phyloP scores from a whole-genome alignment of 352 stramenopile genomes.

The Stramenopiles sp. region DNA sequence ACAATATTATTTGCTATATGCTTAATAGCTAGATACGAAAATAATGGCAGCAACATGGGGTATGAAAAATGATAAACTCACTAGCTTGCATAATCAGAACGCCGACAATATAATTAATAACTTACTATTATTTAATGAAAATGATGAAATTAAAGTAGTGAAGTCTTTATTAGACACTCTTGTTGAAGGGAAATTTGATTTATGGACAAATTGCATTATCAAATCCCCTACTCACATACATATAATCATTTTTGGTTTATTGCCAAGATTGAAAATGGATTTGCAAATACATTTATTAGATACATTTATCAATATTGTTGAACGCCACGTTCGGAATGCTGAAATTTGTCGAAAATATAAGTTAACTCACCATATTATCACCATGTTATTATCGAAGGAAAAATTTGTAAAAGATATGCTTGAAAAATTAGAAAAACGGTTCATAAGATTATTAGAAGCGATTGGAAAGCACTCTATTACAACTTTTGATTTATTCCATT shows the following conservation, averaged over 20 bases:
- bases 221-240: background rate
- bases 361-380: background rate
- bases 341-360: background rate
- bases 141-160: background rate
- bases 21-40: too few relatives aligned
- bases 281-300: background rate
- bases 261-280: background rate
- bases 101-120: background rate
- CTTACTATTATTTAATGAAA: background rate
- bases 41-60: too few relatives aligned
- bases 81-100: background rate
- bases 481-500: background rate
- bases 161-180: background rate
- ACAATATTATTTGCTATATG: too few relatives aligned
- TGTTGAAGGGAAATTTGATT: background rate
- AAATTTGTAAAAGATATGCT: background rate
- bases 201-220: background rate
- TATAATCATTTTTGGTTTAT: background rate
- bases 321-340: background rate
- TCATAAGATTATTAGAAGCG: background rate
- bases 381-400: background rate
- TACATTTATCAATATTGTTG: background rate
- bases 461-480: background rate
- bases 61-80: background rate
- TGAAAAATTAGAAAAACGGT: background rate